Base-by-base conservation (phyloP, 192 early-diverging fungal species). In the Podila verticillata region DNA sequence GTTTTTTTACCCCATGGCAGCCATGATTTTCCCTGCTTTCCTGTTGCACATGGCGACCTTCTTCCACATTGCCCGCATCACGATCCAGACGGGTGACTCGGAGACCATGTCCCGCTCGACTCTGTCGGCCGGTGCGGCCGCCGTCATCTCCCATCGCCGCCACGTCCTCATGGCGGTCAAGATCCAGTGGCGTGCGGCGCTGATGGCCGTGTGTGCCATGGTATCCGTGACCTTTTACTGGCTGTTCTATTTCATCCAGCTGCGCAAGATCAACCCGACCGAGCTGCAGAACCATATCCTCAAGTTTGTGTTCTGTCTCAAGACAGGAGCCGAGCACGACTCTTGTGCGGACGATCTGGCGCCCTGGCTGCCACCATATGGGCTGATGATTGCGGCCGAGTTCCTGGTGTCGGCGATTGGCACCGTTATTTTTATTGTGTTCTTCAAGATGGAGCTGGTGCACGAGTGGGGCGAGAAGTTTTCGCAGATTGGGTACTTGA, bases 1-100 rank as follows among this genome's bases (percentile, higher is more conserved):
- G 22, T 87, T 89, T 66, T 89, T 89, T 39, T 86, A 89, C 51
- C 87, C 87, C 1, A 56, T 89, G 82, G 87, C 86, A 0, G 83
- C 71, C 57, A 63, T 86, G 69, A 69, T 89, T 28, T 64, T 82
- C 39, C 84, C 87, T 0, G 77, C 81, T 30, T 86, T 87, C 68
- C 56, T 89, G 39, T 22, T 89, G 56, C 87, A 89, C 51, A 75
- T 89, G 19, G 70, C 70, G 0, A 89, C 87, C 2, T 89, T 87
- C 57, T 70, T 87, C 47, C 81, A 89, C 57, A 89, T 89, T 63
- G 84, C 82, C 26, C 72, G 65, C 5, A 80, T 80, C 61, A 61
- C 77, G 19, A 60, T 65, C 60, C 66, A 68, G 61, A 56, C 70
- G 1, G 65, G 77, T 17, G 61, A 80, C 34, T 80, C 77, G 20